Evolutionary conservation across 306 rosid species (phyloP), one percentile per base, ranked within the genome.

Genomic region (Castanea sativa): DNA sequence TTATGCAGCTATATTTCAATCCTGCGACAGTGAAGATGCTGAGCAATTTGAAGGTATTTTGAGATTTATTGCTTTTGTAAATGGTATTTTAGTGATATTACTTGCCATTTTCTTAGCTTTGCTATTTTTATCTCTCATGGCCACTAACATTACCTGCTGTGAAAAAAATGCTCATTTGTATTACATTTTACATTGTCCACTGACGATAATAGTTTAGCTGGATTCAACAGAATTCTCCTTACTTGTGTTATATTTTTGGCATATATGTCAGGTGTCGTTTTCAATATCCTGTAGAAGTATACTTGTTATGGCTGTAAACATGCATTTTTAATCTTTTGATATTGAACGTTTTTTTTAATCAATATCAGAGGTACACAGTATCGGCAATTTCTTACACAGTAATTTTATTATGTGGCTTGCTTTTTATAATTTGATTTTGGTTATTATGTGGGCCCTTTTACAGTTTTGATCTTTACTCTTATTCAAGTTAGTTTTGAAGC

Each of bases 1-100:
- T 84, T 73, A 10, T 90, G 92, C 98, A 96, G 99, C 92, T 96
- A 63, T 96, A 93, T 86, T 96, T 96, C 80, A 96, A 90, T 85
- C 99, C 99, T 76, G 96, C 99, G 56, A 96, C 99, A 15, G 99
- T 96, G 88, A 96, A 96, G 94, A 96, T 96, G 99, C 88, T 96
- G 82, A 96, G 99, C 88, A 96, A 96, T 88, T 81, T 93, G 87
- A 96, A 96, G 99, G 99, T 96, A 89, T 73, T 76, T 83, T 76
- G 58, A 78, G 25, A 69, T 71, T 63, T 74, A 12, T 76, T 43
- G n/a, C 64, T 23, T 73, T 80, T 57, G 68, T 41, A 80, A 76
- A 38, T 49, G 55, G 41, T 6, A 73, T 83, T 55, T 59, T 27
- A 45, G 49, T 64, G 75, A 61, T 56, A 29, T 61, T 77, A 71